Evolutionary conservation across 495 filamentous ascomycete genomes (phyloP).

Genomic region (Podospora comata): DNA sequence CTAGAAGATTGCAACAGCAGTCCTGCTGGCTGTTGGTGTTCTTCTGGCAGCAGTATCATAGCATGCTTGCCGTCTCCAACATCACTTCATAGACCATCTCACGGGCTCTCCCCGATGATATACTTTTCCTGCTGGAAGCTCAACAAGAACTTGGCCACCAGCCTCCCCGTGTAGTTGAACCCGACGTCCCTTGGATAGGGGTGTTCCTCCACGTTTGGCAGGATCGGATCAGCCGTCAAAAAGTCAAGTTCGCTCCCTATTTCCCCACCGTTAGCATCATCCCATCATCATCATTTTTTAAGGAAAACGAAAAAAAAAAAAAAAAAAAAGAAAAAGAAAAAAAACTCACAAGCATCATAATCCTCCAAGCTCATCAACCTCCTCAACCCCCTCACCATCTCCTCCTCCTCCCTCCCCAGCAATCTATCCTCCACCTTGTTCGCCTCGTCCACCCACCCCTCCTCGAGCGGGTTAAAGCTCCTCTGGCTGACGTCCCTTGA

Average conservation of each 20-base stretch:
- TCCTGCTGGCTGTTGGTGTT: background rate
- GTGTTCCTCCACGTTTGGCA: constrained; percentile 42
- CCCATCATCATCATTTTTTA: too few relatives aligned
- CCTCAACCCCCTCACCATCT: constrained; percentile 43
- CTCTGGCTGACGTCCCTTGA: constrained; percentile 39
- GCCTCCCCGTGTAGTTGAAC: constrained; percentile 48
- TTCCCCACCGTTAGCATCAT: constrained; percentile 14
- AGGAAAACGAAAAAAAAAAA: background rate
- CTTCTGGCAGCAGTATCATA: background rate
- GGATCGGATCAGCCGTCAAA: constrained; percentile 43
- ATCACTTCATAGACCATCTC: background rate
- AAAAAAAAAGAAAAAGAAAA: constrained; percentile 3
- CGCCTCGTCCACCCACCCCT: constrained; percentile 32
- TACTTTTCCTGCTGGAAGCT: constrained; percentile 47
- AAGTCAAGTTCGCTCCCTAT: constrained; percentile 48
- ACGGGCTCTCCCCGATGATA: constrained; percentile 21
- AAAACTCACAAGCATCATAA: constrained; percentile 35
- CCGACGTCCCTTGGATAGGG: constrained; percentile 44
- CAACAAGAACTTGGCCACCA: constrained; percentile 48
- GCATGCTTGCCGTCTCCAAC: background rate
- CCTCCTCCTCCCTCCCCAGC: constrained; percentile 37
- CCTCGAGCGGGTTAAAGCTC: constrained; percentile 47
- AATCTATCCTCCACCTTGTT: constrained; percentile 23
- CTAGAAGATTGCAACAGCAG: background rate
- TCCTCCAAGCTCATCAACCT: constrained; percentile 37